Evolutionary conservation across 2,329 filamentous ascomycete genomes (phyloP), one percentile per base, ranked within the genome.

Genomic region (Penicillium hesseltinei): DNA sequence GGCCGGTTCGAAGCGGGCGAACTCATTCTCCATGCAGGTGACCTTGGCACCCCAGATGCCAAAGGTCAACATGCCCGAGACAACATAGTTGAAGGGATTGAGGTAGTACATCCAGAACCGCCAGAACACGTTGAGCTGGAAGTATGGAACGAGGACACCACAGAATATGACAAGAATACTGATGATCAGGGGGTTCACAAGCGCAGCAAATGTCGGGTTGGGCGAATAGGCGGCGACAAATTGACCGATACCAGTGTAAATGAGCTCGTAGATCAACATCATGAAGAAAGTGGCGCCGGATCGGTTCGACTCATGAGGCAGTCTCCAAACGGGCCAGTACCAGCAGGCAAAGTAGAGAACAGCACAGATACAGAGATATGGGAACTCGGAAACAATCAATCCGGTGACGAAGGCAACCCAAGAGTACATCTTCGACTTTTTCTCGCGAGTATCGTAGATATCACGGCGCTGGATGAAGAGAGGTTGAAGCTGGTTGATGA

Each of bases 191-290:
- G 88, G 88, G 67, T 91, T 90, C 44, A 84, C 84, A 58, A 91
- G 88, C 50, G 89, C 85, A 0, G 88, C 89, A 70, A 91, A 90
- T 52, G 80, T 85, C 0, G 89, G 75, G 59, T 79, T 79, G 38
- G 75, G 88, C 0, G 89, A 87, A 69, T 90, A 91, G 0, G 90
- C 89, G 55, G 86, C 88, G 62, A 92, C 88, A 84, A 88, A 91
- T 71, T 91, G 89, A 15, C 88, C 90, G 84, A 87, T 91, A 61
- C 80, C 85, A 21, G 81, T 83, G 71, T 86, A 83, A 77, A 91
- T 88, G 21, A 91, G 74, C 73, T 86, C 89, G 75, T 91, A 91
- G 3, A 92, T 80, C 62, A 91, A 71, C 15, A 84, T 85, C 83
- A 92, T 89, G 42, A 92, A 77, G 75, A 88, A 92, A 2, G 85